These are phyloP conservation scores for Begonia masoniana DNA, from an alignment of 306 rosid genomes.

Conservation along the genomic window DNA sequence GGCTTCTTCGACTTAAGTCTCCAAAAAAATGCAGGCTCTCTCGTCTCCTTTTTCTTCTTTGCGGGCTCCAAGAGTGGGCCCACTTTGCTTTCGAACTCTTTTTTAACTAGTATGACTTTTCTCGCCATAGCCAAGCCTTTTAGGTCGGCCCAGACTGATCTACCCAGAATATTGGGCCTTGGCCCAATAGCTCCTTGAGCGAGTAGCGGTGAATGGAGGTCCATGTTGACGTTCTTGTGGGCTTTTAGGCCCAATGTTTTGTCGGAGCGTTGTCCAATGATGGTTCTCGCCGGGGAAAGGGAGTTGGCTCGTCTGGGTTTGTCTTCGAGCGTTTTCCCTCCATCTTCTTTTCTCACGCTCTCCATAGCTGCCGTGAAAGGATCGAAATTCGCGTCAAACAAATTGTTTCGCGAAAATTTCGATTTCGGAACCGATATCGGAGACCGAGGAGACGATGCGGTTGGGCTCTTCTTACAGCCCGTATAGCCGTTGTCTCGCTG, in stretches of 20 bases:
- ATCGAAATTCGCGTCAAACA: constrained; percentile 71
- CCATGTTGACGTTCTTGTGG: background rate
- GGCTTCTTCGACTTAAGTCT: constrained; percentile 21
- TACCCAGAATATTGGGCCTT: background rate
- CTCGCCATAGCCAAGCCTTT: constrained; percentile 41
- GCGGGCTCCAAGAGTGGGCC: constrained; percentile 7
- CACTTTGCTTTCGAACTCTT: constrained; percentile 9
- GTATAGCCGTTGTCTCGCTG: constrained; percentile 7
- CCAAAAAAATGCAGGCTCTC: constrained; percentile 17
- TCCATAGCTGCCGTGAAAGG: constrained; percentile 69
- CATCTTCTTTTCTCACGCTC: constrained; percentile 37
- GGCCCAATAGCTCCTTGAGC: background rate
- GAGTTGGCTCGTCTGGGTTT: constrained; percentile 30
- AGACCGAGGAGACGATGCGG: constrained; percentile 28
- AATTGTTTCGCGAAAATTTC: constrained; percentile 20
- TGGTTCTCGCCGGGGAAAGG: constrained; percentile 24
- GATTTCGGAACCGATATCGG: constrained; percentile 20
- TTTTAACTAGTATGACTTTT: constrained; percentile 22
- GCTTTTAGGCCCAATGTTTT: constrained; percentile 1
- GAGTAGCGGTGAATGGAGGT: background rate
- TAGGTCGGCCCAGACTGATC: constrained; percentile 3
- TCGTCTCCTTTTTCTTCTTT: constrained; percentile 13
- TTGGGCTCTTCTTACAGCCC: constrained; percentile 14
- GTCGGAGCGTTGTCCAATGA: constrained; percentile 1
- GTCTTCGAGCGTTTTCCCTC: constrained; percentile 18